Evolutionary conservation across 805 yeast species (phyloP), one percentile per base, ranked within the genome.

Genomic region (Candida taoyuanica): DNA sequence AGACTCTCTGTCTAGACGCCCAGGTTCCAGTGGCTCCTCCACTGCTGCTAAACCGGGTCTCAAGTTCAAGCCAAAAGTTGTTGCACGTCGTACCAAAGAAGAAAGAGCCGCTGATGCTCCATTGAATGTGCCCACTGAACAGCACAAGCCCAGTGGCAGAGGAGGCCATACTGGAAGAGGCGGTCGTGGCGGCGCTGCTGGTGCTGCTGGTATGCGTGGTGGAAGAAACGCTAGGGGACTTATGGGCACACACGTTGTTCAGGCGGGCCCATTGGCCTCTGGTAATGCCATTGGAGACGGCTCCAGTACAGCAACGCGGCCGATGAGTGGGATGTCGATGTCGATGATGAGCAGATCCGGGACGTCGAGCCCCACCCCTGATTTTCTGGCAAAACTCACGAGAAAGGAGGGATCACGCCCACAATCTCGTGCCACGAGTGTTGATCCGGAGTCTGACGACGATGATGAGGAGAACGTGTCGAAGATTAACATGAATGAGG

Each of bases 21-120:
- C 67, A 12, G 57, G 60, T 3, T 32, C 51, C 1, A 33, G 65
- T 13, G 54, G 60, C 1, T 26, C 51, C 1, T 33, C 56, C 3
- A 44, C 51, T 12, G 50, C 50, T 19, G 53, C 64, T 2, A 75
- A 76, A 50, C 74, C 85, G 7, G 68, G 76, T 3, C 63, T 83
- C 43, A 81, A 82, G 59, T 89, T 89, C 63, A 78, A 80, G 59
- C 97, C 97, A 3, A 89, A 89, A 59, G 81, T 71, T 2, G 95
- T 89, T 30, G 88, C 88, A 0, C 70, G 97, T 61, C 78, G 86
- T 56, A 65, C 87, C 9, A 81, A 85, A 49, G 89, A 85, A 49
- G 96, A 87, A 50, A 68, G 96, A 58, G 95, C 78, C 17, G 78
- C 84, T 19, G 74, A 76, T 38, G 89, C 88, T 0, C 87, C 88